Evolutionary conservation across 2,329 filamentous ascomycete genomes (phyloP), one percentile per base, ranked within the genome.

Genomic region (Nothophaeocryptopus gaeumannii): DNA sequence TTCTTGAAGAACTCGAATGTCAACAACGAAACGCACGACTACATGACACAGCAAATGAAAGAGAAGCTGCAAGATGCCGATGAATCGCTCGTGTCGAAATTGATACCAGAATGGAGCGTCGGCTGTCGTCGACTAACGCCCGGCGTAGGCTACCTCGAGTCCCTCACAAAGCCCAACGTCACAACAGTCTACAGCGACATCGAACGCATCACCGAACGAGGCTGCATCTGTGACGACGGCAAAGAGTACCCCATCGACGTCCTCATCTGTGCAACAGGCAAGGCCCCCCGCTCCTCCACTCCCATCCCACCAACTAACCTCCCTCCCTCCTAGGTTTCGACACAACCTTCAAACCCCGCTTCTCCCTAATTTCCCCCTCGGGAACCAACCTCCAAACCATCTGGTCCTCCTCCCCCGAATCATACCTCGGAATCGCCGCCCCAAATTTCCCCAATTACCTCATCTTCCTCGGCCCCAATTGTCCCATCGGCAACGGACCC

Each of bases 1-100:
- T 77, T 78, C 58, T 64, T 75, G 53, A 77, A 75, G 56, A 72
- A 72, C 10, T 72, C 68, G 5, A 49, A 67, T 34, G 73, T 74
- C 62, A 72, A 74, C 2, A 63, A 65, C 44, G 62, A 67, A 15
- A 74, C 74, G 8, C 64, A 67, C 12, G 67, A 70, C 15, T 71
- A 64, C 49, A 59, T 64, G 29, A 59, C 63, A 35, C 53, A 61
- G 5, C 67, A 72, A 40, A 75, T 75, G 73, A 60, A 60, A n/a
- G 58, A 57, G n/a, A 70, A 70, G 37, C 59, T 74, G 11, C 60
- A 68, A 32, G 62, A 74, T 26, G 20, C 20, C 20, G 20, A 26
- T 26, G 20, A 26, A 3, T 26, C 20, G 20, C 20, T 26, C 7
- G 33, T 42, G 2, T 30, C 45, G 16, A 47, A 43, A 15, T 31